Base-by-base conservation (phyloP, 140 eudicot genomes). In the Flaveria floridana region DNA sequence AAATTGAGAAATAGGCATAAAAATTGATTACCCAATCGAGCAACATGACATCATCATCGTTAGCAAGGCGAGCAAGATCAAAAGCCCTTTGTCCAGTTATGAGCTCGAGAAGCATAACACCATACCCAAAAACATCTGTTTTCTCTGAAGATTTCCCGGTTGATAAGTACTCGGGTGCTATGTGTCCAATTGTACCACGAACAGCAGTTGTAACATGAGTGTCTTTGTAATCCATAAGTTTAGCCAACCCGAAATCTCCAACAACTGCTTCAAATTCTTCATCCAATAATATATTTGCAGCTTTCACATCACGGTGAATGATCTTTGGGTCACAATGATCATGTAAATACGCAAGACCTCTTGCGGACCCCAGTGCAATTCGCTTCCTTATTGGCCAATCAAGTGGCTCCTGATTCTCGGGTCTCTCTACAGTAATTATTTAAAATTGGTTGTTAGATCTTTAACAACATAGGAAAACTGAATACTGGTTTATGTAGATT, bases 181-280 rank as follows among this genome's bases (percentile, higher is more conserved):
- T 67, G 63, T 82, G 79, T 37, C 79, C 82, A 23, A 72, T 77
- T 41, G 75, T 82, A 28, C 85, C 85, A 25, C 82, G 80, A 15
- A 82, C 85, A 23, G 79, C 78, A 0, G 85, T 72, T 7, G 85
- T 78, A 7, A 73, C 76, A 58, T 82, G 83, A 25, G 83, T 75
- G 53, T 72, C 83, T 26, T 82, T 73, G 25, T 72, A 77, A 64
- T 82, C 82, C 89, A 80, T 85, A 70, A 72, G 87, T 48, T 82
- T 83, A 78, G 89, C 87, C 77, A 85, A 65, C 65, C 91, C 88
- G 26, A 81, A 86, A 71, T 86, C 86, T 34, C 91, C 91, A 52
- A 86, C 86, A 39, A 86, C 87, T 41, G 86, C 85, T 72, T 85
- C 89, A 80, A 79, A 73, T 16, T 77, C 82, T 79, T 82, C 83